phyloP scores from a whole-genome alignment of 345 rosid species.

The Gossypium stocksii region DNA sequence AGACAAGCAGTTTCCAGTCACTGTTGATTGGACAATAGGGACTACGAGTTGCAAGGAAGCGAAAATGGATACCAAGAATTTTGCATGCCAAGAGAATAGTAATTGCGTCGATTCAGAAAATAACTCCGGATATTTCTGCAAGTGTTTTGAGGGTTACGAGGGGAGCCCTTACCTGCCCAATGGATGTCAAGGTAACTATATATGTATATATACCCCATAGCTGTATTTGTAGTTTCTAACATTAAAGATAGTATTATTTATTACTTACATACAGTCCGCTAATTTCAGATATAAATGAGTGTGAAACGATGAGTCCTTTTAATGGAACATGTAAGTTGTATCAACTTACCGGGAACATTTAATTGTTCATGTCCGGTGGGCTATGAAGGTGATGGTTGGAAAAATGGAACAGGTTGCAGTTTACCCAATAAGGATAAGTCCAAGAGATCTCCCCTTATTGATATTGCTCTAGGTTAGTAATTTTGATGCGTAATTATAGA shows the following conservation, averaged over 20 bases:
- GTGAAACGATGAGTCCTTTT: neutral
- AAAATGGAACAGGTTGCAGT: neutral
- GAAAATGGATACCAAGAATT: neutral
- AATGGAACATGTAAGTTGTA: neutral
- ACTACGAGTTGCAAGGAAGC: neutral
- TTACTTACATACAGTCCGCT: neutral
- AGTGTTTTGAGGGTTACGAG: neutral
- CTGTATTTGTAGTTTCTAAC: neutral
- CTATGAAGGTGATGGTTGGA: neutral
- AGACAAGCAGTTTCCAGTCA: neutral
- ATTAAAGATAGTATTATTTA: no score
- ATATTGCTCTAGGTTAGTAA: neutral
- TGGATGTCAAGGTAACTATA: slow-evolving; percentile 10
- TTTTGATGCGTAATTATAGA: neutral
- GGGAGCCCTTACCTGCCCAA: slow-evolving; percentile 16
- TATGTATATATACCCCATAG: neutral
- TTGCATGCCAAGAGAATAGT: slow-evolving; percentile 13
- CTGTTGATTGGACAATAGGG: slow-evolving; percentile 4
- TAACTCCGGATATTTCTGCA: slow-evolving; percentile 9
- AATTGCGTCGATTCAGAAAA: neutral
- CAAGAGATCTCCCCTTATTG: neutral
- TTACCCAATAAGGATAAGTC: neutral
- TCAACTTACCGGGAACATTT: neutral
- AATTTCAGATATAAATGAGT: slow-evolving; percentile 17
- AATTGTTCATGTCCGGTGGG: neutral